phyloP scores from a whole-genome alignment of 805 yeast species.

The Candida maris region DNA sequence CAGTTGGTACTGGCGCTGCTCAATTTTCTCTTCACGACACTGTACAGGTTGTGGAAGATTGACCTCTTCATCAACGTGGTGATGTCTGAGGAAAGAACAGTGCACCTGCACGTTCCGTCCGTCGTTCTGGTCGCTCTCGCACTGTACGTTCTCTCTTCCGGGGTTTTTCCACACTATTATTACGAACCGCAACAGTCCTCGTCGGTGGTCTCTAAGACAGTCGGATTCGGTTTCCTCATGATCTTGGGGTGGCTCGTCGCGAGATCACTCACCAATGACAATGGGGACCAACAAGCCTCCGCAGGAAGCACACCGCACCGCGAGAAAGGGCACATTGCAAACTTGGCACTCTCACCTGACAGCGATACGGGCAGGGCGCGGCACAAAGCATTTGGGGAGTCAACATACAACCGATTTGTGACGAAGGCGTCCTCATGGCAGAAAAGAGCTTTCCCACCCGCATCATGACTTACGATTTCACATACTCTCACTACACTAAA shows the following conservation, averaged over 20 bases:
- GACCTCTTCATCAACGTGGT: conserved; percentile 27
- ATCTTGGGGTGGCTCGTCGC: conserved; percentile 6
- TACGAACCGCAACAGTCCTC: conserved; percentile 11
- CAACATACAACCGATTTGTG: no score
- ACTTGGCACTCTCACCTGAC: no score
- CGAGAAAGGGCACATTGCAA: no score
- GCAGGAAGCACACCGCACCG: no score
- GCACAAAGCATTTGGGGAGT: no score
- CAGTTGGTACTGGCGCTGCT: conserved; percentile 9
- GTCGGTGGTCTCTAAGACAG: conserved; percentile 5
- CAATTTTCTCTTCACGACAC: conserved; percentile 5
- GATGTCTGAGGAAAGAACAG: conserved; percentile 17
- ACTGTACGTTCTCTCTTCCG: conserved; percentile 16
- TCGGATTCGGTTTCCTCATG: conserved; percentile 7
- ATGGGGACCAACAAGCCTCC: no score
- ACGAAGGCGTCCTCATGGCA: no score
- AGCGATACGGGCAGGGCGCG: no score
- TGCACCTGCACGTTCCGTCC: conserved; percentile 28
- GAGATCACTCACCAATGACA: no score
- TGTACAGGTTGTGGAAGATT: conserved; percentile 23
- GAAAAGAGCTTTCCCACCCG: no score
- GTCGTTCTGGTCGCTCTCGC: conserved; percentile 9
- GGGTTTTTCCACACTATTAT: conserved; percentile 9
- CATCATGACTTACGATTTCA: no score
- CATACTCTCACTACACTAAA: no score